phyloP scores from a whole-genome alignment of 371 early-diverging fungal genomes.

The Mortierella sp. region DNA sequence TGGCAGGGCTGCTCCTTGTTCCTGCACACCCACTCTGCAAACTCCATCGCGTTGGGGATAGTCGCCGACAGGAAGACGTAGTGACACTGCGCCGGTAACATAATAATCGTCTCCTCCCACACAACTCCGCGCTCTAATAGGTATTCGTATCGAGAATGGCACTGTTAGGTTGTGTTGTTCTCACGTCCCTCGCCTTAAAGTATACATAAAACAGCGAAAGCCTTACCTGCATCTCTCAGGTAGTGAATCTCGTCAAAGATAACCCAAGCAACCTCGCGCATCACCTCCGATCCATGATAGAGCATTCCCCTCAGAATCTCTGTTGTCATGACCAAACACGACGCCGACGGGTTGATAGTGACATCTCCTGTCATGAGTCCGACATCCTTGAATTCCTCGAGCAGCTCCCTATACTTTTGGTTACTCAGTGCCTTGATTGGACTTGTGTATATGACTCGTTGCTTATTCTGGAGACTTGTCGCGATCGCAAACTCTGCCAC shows the following conservation, averaged over 20 bases:
- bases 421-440: slow-evolving; percentile 99
- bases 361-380: slow-evolving; percentile 99
- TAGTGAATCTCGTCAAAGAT: slow-evolving; percentile 99
- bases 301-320: slow-evolving; percentile 99
- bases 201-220: background rate
- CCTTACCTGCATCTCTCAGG: slow-evolving; percentile 89
- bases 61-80: slow-evolving; percentile 99
- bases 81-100: slow-evolving; percentile 93
- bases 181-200: too few relatives aligned
- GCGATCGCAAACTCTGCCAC: slow-evolving; percentile 99
- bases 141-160: background rate
- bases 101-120: slow-evolving; percentile 99
- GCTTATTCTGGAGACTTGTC: slow-evolving; percentile 90
- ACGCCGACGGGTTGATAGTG: slow-evolving; percentile 97
- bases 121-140: slow-evolving; percentile 97
- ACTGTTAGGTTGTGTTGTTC: background rate
- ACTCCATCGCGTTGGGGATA: slow-evolving; percentile 99
- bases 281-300: slow-evolving; percentile 97
- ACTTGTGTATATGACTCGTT: slow-evolving; percentile 99
- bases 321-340: slow-evolving; percentile 99
- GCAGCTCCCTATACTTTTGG: slow-evolving; percentile 99
- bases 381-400: slow-evolving; percentile 98
- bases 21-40: slow-evolving; percentile 99
- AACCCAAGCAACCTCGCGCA: slow-evolving; percentile 99
- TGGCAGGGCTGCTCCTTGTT: slow-evolving; percentile 98